phyloP scores from a whole-genome alignment of 192 early-diverging fungal genomes.

The Nowakowskiella sp. region DNA sequence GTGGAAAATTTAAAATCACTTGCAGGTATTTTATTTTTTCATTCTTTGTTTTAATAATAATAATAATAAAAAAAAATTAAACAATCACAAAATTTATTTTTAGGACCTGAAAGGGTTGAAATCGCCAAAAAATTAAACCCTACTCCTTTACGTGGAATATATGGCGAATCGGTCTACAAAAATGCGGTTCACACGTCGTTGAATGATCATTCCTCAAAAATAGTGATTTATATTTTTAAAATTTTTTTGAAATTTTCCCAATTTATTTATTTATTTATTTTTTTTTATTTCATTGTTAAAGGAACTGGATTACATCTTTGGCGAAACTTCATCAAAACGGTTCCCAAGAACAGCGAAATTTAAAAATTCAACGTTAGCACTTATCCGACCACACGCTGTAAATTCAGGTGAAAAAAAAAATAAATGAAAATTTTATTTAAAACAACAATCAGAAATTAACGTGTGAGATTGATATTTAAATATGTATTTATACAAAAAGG shows the following conservation, averaged over 20 bases:
- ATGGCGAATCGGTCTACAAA: background rate
- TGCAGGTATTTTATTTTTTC: no score
- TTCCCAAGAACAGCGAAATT: slow-evolving; percentile 28
- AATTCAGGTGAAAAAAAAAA: slow-evolving; percentile 20
- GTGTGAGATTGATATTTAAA: no score
- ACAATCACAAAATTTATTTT: background rate
- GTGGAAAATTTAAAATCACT: background rate
- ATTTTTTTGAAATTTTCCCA: no score
- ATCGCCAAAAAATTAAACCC: background rate
- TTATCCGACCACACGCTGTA: slow-evolving; percentile 50
- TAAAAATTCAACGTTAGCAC: slow-evolving; percentile 34
- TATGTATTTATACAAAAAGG: slow-evolving; percentile 8
- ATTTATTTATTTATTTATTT: no score
- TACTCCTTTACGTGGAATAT: background rate
- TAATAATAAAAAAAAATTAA: no score
- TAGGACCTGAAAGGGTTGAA: slow-evolving; percentile 1
- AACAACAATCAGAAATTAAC: no score
- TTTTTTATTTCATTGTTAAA: no score
- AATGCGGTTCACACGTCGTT: background rate
- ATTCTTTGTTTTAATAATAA: no score
- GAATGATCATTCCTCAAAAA: background rate
- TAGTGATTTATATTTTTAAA: no score
- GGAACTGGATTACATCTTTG: background rate
- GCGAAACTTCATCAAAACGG: slow-evolving; percentile 1
- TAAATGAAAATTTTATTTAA: slow-evolving; percentile 1